A percentile compares a stretch with the other conserved stretches of the same genome.
phyloP scores from a whole-genome alignment of 2,329 filamentous ascomycete species.

The Aspergillus quadricinctus region DNA sequence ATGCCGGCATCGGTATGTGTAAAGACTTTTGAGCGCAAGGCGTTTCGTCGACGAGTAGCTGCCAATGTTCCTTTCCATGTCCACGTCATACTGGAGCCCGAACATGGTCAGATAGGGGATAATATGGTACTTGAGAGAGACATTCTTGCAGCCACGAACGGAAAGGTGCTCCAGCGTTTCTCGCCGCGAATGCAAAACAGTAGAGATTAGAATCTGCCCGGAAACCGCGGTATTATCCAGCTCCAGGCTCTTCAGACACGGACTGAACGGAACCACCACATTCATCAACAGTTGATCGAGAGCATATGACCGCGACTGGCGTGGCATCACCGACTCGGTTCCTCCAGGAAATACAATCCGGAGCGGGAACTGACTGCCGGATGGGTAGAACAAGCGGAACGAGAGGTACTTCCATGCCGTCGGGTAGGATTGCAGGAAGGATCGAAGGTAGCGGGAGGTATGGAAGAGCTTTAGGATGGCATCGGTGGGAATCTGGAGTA shows the following conservation, averaged over 20 bases:
- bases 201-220: constrained; percentile 53
- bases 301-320: constrained; percentile 55
- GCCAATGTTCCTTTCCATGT: constrained; percentile 38
- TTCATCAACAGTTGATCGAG: constrained; percentile 55
- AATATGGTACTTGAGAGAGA: constrained; percentile 61
- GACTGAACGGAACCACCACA: constrained; percentile 54
- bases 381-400: constrained; percentile 49
- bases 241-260: constrained; percentile 53
- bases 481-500: constrained; percentile 54
- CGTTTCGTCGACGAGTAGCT: constrained; percentile 29
- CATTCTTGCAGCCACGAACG: constrained; percentile 60
- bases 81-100: constrained; percentile 41
- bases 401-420: constrained; percentile 59
- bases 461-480: constrained; percentile 57
- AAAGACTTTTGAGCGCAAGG: constrained; percentile 56
- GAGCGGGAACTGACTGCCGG: constrained; percentile 28
- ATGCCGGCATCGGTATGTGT: constrained; percentile 60
- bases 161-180: constrained; percentile 56
- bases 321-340: constrained; percentile 31
- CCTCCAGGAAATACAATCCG: constrained; percentile 32
- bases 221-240: constrained; percentile 59
- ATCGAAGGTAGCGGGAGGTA: constrained; percentile 52
- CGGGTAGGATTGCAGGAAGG: constrained; percentile 53
- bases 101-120: constrained; percentile 54
- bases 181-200: constrained; percentile 51